Evolutionary conservation across 2,329 filamentous ascomycete species (phyloP).

Genomic region (Furcasterigmium furcatum): DNA sequence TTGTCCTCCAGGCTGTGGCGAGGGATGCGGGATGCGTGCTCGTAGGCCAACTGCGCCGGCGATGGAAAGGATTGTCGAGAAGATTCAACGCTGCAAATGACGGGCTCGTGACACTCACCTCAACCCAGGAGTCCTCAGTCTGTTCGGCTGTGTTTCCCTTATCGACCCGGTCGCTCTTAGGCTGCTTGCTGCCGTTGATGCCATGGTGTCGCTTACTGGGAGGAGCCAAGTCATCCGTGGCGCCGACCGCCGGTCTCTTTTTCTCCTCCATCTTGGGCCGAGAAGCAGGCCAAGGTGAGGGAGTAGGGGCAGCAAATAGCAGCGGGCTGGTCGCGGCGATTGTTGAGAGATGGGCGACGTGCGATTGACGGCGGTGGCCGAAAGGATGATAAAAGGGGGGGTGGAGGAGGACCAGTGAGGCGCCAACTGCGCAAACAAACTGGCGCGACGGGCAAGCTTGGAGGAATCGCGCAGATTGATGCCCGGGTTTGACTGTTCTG

Average conservation of each 20-base stretch:
- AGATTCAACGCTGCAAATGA: slow-evolving; percentile 10
- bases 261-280: slow-evolving; percentile 98
- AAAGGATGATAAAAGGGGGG: no score
- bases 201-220: slow-evolving; percentile 84
- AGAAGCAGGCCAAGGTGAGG: slow-evolving; percentile 69
- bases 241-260: slow-evolving; percentile 86
- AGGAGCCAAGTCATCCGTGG: slow-evolving; percentile 78
- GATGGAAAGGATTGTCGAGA: slow-evolving; percentile 14
- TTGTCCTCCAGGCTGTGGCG: no score
- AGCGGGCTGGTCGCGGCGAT: slow-evolving; percentile 22
- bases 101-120: slow-evolving; percentile 59
- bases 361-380: not conserved
- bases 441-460: not conserved
- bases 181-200: slow-evolving; percentile 69
- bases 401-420: no score
- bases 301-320: slow-evolving; percentile 78
- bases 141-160: slow-evolving; percentile 53
- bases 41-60: slow-evolving; percentile 8
- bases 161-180: no score
- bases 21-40: slow-evolving; percentile 1
- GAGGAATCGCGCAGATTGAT: not conserved
- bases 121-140: slow-evolving; percentile 60
- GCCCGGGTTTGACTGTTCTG: not conserved
- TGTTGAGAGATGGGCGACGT: not conserved
- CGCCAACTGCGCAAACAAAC: no score